Evolutionary conservation across 306 rosid genomes (phyloP).

Genomic region (Cucumis sativus): DNA sequence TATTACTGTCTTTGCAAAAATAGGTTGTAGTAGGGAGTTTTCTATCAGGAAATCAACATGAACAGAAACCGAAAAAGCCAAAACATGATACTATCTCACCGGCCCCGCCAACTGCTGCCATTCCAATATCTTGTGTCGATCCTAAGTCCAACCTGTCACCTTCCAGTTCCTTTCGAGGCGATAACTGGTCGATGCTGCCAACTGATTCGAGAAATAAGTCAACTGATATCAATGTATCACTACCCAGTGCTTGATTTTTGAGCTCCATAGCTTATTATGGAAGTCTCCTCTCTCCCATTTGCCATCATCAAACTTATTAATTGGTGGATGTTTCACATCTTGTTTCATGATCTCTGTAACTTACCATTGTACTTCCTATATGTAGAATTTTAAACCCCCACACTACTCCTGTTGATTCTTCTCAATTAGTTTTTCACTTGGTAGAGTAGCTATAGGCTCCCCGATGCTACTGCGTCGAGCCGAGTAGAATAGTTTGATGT

Average conservation of each 20-base stretch:
- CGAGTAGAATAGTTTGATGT: conserved; percentile 40
- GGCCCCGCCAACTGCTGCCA: conserved; percentile 30
- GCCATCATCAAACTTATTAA: not conserved
- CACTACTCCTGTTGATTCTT: not conserved
- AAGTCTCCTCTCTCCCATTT: not conserved
- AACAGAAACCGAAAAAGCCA: conserved; percentile 67
- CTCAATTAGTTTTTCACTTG: conserved; percentile 6
- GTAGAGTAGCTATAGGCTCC: not conserved
- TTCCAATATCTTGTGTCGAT: conserved; percentile 45
- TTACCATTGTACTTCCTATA: not conserved
- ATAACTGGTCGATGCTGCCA: conserved; percentile 42
- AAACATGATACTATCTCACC: conserved; percentile 41
- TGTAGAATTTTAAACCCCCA: not conserved
- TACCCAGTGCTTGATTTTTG: conserved; percentile 1
- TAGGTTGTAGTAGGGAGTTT: conserved; percentile 96
- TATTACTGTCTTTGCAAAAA: not conserved
- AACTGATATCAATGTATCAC: conserved; percentile 38
- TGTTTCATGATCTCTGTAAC: not conserved
- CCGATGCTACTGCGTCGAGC: not conserved
- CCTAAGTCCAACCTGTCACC: conserved; percentile 34
- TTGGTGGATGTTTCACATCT: conserved; percentile 1
- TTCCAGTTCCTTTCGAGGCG: conserved; percentile 29
- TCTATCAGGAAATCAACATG: conserved; percentile 84
- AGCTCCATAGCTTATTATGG: not conserved
- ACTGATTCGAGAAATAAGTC: conserved; percentile 33